Percentiles rank a stretch among this genome's conserved stretches.
phyloP scores from a whole-genome alignment of 148 eudicot species.

The Rhododendron simsii region DNA sequence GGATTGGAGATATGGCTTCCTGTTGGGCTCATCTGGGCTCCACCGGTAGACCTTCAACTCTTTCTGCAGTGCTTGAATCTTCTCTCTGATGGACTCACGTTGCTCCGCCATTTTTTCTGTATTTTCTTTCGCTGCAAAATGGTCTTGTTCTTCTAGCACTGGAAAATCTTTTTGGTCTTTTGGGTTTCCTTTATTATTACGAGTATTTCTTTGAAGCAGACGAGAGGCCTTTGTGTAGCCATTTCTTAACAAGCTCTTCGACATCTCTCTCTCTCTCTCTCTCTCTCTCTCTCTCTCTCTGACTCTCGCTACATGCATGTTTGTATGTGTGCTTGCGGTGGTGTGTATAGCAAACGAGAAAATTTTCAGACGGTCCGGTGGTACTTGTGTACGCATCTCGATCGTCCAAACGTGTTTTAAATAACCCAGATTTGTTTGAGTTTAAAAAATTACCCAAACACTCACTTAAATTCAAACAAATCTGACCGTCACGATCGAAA shows the following conservation, averaged over 20 bases:
- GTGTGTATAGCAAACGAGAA: background rate
- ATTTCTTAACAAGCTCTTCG: background rate
- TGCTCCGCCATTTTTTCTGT: constrained; percentile 39
- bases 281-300: background rate
- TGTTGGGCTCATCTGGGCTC: constrained; percentile 55
- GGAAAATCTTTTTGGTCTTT: constrained; percentile 36
- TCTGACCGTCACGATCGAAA: no score
- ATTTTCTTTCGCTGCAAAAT: constrained; percentile 44
- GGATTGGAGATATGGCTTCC: constrained; percentile 59
- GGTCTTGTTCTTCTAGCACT: constrained; percentile 29
- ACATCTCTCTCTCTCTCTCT: constrained; percentile 1
- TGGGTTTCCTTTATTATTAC: background rate
- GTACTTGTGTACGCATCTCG: no score
- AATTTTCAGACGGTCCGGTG: no score
- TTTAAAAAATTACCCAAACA: no score
- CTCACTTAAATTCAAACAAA: no score
- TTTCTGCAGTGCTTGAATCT: constrained; percentile 23
- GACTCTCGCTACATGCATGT: background rate
- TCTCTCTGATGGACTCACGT: constrained; percentile 14
- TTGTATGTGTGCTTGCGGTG: background rate
- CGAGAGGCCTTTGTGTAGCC: constrained; percentile 19
- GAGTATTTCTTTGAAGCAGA: background rate
- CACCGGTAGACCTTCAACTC: constrained; percentile 74
- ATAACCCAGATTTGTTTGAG: no score
- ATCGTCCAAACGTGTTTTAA: no score